These are phyloP conservation scores for Verticillium alfalfae DNA, from an alignment of 2,329 filamentous ascomycete genomes.

Conservation along the genomic window DNA sequence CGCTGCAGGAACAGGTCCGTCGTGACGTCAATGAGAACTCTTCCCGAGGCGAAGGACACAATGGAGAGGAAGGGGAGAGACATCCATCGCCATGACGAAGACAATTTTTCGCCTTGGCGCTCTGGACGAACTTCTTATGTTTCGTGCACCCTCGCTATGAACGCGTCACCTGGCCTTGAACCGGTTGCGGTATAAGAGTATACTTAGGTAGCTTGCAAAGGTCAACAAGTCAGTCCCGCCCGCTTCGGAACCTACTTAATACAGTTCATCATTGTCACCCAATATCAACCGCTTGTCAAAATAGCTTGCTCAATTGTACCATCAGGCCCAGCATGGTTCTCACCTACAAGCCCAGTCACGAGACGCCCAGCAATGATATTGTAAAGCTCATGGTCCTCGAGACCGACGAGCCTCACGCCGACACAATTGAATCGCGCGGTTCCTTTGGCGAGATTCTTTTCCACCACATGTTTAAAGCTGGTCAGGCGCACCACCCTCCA, in stretches of 20 bases:
- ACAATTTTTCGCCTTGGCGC: no score
- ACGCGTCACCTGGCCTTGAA: no score
- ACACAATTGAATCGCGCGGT: constrained; percentile 42
- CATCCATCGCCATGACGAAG: no score
- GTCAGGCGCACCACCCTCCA: constrained; percentile 44
- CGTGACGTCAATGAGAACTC: constrained; percentile 7
- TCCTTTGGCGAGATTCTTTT: constrained; percentile 50
- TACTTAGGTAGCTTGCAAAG: no score
- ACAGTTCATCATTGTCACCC: no score
- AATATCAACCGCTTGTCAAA: no score
- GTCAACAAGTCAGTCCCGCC: no score
- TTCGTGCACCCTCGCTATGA: no score
- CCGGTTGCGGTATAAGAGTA: no score
- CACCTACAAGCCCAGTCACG: background rate
- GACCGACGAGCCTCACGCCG: constrained; percentile 49
- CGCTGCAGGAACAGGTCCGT: constrained; percentile 5
- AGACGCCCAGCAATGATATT: constrained; percentile 1
- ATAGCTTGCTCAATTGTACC: no score
- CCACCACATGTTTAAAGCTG: constrained; percentile 43
- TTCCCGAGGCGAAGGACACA: background rate
- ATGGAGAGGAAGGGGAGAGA: background rate
- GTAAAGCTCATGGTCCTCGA: constrained; percentile 48
- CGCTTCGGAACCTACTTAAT: no score
- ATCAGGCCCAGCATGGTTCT: background rate
- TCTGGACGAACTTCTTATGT: no score